Base-by-base conservation (phyloP, 2,329 filamentous ascomycete species). In the Pyrenophora seminiperda region DNA sequence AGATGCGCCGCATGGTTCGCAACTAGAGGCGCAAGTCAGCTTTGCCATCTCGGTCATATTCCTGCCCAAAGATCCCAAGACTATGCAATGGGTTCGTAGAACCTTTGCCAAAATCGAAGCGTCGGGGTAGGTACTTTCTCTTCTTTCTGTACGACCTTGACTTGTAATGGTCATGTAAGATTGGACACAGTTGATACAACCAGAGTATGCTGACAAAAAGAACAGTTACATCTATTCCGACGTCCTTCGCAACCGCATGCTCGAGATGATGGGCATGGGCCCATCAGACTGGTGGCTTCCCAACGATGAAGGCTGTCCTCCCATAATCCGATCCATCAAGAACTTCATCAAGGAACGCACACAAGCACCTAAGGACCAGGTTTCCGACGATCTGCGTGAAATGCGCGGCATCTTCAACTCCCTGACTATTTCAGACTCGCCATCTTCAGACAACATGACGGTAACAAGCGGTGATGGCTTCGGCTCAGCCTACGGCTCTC, bases 221-320 rank as follows among this genome's bases (percentile, higher is more conserved):
- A 29, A 11, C 44, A 97, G 93, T 31, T 96, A 95, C 69, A 88
- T 96, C 18, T 92, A 90, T 61, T 88, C 92, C 1, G 78, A 84
- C 22, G 83, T 83, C 10, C 86, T 93, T 62, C 87, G 93, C 50
- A 79, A 76, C 24, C 86, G 87, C 58, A 88, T 97, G 81, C 85
- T 89, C 24, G 82, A 88, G 38, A 72, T 90, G 18, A 96, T 94
- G 80, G 79, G 82, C 52, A 83, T 90, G 11, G 84, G 86, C 15
- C 84, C 91, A 44, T 83, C 83, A 36, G 81, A 87, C 49, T 97
- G 91, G 90, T 99, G 94, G 94, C 81, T 97, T 2, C 90, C 91
- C 2, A 83, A 94, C 69, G 84, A 90, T 55, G 88, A 93, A 75
- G 85, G 83, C 1, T 89, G 89, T 63, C 87, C 83, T 9, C 82